Evolutionary conservation across 805 yeast genomes (phyloP), one percentile per base, ranked within the genome.

Genomic region (Schwanniomyces occidentalis): DNA sequence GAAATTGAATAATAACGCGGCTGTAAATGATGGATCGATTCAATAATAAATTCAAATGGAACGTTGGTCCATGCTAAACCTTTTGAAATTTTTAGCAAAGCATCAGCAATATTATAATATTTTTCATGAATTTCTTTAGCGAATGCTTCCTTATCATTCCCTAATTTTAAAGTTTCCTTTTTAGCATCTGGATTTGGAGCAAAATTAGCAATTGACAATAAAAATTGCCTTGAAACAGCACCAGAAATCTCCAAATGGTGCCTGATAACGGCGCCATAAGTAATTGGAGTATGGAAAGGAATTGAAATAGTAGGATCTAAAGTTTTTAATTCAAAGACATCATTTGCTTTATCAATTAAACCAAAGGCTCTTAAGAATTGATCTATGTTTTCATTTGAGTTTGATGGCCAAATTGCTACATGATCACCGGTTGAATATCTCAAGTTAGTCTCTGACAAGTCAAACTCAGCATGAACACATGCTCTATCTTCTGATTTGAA

Each of bases 1-100:
- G 97, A 90, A 48, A 91, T 91, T 15, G 98, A 91, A 65, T 91
- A 91, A 67, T 88, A 91, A 61, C 99, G 90, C 26, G 97, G 96
- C 60, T 85, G 95, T 53, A 93, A 68, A 48, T 80, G 85, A 27
- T 89, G 76, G 43, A 93, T 60, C 19, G 83, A 74, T 67, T 91
- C 99, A 48, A 90, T 69, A 24, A 93, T 62, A 54, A 90, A 86
- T 42, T 80, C 81, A 69, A 91, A 84, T 20, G 98, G 96, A 30
- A 91, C 85, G 10, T 61, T 51, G 9, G 56, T 47, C 98, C 98
- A 93, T n/a, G 76, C 60, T 17, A 42, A 52, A 37, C 86, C 88
- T 9, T 67, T 51, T 10, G 95, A 84, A 28, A 90, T 58, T 15
- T 59, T 38, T 31, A 72, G 61, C 45, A 91, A 70, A 6, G 85